Evolutionary conservation across 2,329 filamentous ascomycete species (phyloP).

Genomic region (Tympanopsis confertula): DNA sequence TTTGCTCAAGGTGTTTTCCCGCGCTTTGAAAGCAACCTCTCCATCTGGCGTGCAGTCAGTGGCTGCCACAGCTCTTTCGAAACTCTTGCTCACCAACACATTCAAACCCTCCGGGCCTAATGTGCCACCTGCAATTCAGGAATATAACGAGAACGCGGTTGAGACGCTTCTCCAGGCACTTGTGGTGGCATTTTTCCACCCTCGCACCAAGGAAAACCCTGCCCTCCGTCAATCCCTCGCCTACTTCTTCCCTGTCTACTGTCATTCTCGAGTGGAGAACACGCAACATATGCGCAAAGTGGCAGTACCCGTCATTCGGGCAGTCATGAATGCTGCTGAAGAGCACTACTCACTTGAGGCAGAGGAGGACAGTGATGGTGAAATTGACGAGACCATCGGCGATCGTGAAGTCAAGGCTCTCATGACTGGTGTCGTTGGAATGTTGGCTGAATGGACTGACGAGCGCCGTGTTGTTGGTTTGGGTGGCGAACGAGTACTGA

Average conservation of each 20-base stretch:
- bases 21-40: background rate
- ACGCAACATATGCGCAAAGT: conserved; percentile 70
- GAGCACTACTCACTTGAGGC: conserved; percentile 1
- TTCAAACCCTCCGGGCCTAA: conserved; percentile 50
- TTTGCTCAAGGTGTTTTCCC: background rate
- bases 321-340: conserved; percentile 39
- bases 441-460: conserved; percentile 90
- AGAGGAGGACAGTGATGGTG: conserved; percentile 48
- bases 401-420: conserved; percentile 69
- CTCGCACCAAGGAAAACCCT: conserved; percentile 68
- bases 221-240: conserved; percentile 75
- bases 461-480: conserved; percentile 63
- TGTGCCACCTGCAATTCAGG: background rate
- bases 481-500: conserved; percentile 35
- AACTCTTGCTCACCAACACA: conserved; percentile 71
- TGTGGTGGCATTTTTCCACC: conserved; percentile 80
- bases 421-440: conserved; percentile 66
- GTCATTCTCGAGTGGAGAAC: conserved; percentile 73
- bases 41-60: conserved; percentile 59
- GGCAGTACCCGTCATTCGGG: conserved; percentile 62
- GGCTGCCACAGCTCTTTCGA: conserved; percentile 71
- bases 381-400: conserved; percentile 66
- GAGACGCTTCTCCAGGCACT: conserved; percentile 74
- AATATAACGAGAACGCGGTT: conserved; percentile 23
- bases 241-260: conserved; percentile 92